Base-by-base conservation (phyloP, 192 early-diverging fungal species). In the Umbelopsis sp. region DNA sequence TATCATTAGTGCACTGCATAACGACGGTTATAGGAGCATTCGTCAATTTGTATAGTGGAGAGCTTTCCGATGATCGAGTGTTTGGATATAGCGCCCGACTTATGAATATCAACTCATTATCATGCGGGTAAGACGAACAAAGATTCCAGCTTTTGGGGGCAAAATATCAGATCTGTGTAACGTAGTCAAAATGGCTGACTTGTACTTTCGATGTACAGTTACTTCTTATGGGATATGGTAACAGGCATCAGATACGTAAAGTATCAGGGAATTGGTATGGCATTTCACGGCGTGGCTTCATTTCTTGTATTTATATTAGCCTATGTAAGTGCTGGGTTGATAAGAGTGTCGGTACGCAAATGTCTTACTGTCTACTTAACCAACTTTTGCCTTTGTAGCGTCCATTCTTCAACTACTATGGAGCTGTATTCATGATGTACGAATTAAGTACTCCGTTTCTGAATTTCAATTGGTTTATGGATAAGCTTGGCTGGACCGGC, bases 191-290 rank as follows among this genome's bases (percentile, higher is more conserved):
- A 49, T 49, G 37, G 7, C 37, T 41, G 37, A 41, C 37, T 10
- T 20, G 7, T 1, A 65, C 45, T 30, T 41, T 41, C 33, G 21
- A 49, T 23, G 21, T 33, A 44, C 73, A 92, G 93, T 18, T 97
- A 95, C 79, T 98, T 98, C 82, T 68, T 96, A 50, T 98, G 96
- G 96, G 96, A 98, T 80, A 87, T 89, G 0, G 64, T 89, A 51
- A 76, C 90, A 7, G 90, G 84, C 9, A 67, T 93, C 50, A 77
- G 81, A 66, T 84, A 94, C 69, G 55, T 90, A 41, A 86, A 86
- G 71, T 81, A 89, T 67, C 82, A 87, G 69, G 95, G 94, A 4
- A 41, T 90, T 16, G 93, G 91, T 12, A 94, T 96, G 79, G 90
- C 92, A 27, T 70, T 94, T 22, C 96, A 98, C 71, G 96, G 89